A percentile compares a stretch with the other conserved stretches of the same genome.
phyloP scores from a whole-genome alignment of 441 rosid species.

The Lepidium campestre region DNA sequence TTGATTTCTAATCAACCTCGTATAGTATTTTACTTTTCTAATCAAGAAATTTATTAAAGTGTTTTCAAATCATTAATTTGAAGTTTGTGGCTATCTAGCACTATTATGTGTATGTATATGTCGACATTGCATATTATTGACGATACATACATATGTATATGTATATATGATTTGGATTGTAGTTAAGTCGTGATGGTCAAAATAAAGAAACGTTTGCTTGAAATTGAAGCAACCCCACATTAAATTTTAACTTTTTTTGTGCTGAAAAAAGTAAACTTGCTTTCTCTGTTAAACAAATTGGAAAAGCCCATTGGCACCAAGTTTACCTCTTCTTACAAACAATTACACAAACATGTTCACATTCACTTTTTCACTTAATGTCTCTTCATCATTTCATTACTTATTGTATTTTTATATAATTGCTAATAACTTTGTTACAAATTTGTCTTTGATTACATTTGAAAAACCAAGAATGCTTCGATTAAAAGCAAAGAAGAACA shows the following conservation, averaged over 20 bases:
- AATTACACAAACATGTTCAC: constrained; percentile 20
- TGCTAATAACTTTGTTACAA: constrained; percentile 6
- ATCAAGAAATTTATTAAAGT: not conserved
- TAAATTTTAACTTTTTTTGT: not conserved
- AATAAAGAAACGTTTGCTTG: constrained; percentile 16
- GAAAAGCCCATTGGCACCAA: constrained; percentile 14
- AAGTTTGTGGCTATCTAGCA: not conserved
- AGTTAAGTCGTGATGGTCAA: constrained; percentile 9
- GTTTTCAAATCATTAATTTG: too few species aligned
- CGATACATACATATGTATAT: too few species aligned
- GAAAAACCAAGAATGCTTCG: constrained; percentile 26
- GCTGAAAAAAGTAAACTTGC: constrained; percentile 15
- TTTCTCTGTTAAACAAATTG: constrained; percentile 18
- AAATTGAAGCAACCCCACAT: constrained; percentile 18
- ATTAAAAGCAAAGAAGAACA: constrained; percentile 24
- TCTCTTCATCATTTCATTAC: constrained; percentile 21
- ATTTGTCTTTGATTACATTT: constrained; percentile 14
- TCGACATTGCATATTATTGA: too few species aligned
- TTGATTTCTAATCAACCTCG: too few species aligned
- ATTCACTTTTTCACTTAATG: constrained; percentile 22
- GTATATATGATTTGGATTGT: not conserved
- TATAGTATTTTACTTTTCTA: not conserved
- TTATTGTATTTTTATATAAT: not conserved
- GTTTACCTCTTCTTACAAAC: constrained; percentile 24
- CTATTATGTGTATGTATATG: too few species aligned